Base-by-base conservation (phyloP, 192 early-diverging fungal genomes). In the Backusella mclennaniae region DNA sequence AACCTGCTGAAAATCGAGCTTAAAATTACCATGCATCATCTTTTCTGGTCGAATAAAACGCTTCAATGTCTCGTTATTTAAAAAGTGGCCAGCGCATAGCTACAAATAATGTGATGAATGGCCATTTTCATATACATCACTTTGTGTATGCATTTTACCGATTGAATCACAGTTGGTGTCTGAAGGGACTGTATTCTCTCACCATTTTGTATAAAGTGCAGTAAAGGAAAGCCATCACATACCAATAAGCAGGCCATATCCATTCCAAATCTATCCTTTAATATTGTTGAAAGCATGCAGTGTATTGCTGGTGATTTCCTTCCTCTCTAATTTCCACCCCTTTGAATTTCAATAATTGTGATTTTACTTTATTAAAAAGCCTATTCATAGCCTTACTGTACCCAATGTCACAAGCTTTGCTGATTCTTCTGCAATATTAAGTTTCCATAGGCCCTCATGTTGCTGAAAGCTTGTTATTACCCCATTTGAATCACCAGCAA, bases 21-120 rank as follows among this genome's bases (percentile, higher is more conserved):
- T 31, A 56, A 74, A 21, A 4, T n/a, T 14, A n/a, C 19, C 53
- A 68, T 74, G 35, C 39, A 66, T 38, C 17, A 39, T 75, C 14
- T 66, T 77, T 21, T 29, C 8, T 42, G 29, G 63, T 42, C 39
- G 52, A 8, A 77, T 31, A 42, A 69, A 69, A 41, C 35, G 73
- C 42, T 29, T 41, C 8, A 29, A 44, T 2, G 15, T 15, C 26
- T 71, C 53, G 17, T 11, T 69, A 23, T 38, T 75, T 31, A 74
- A 39, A 56, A 84, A 84, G n/a, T 76, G 36, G 0, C 82, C 82
- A 35, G 82, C 35, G 23, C 82, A 84, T 49, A 84, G 71, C 82
- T 84, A 52, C 8, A 53, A 14, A 26, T 39, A 39, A 4, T 7
- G 21, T 14, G 35, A 9, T 44, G 42, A 15, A 74, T 63, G 6